phyloP scores from a whole-genome alignment of 2,329 filamentous ascomycete species.

The Reticulascus tulasneorum region DNA sequence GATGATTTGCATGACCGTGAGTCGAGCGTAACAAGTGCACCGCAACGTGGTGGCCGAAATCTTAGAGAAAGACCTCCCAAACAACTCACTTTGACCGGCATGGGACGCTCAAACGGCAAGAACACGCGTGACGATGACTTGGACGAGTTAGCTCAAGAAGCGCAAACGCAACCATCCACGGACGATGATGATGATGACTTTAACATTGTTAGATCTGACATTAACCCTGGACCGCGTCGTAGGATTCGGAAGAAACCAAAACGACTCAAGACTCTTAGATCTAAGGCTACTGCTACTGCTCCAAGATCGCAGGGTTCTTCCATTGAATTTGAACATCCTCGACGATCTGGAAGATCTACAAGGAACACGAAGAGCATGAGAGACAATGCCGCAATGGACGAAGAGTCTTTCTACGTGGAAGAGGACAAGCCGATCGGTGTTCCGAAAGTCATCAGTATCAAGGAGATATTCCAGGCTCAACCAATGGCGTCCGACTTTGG shows the following conservation, averaged over 20 bases:
- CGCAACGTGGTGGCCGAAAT: conserved; percentile 3
- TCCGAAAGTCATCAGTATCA: conserved; percentile 59
- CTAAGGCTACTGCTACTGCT: conserved; percentile 4
- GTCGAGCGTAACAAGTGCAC: too few species aligned
- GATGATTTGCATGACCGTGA: not conserved
- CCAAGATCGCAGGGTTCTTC: conserved; percentile 32
- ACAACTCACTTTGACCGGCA: conserved; percentile 20
- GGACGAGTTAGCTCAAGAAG: conserved; percentile 29
- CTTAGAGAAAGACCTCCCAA: conserved; percentile 18
- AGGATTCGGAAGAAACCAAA: conserved; percentile 15
- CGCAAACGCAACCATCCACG: conserved; percentile 16
- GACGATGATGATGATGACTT: conserved; percentile 31
- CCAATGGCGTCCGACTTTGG: conserved; percentile 63
- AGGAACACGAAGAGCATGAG: conserved; percentile 40
- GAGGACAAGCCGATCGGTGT: conserved; percentile 40
- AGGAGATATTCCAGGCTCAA: conserved; percentile 68
- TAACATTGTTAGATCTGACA: conserved; percentile 32
- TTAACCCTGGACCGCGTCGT: conserved; percentile 15
- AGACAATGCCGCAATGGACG: conserved; percentile 54
- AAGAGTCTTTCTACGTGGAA: conserved; percentile 50
- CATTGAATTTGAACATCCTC: conserved; percentile 49
- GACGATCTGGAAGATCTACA: conserved; percentile 45
- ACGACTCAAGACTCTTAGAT: conserved; percentile 15
- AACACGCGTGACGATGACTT: conserved; percentile 8
- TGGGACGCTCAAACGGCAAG: conserved; percentile 18